Evolutionary conservation across 2,329 filamentous ascomycete genomes (phyloP).

Genomic region (Ceratocystis ficicola): DNA sequence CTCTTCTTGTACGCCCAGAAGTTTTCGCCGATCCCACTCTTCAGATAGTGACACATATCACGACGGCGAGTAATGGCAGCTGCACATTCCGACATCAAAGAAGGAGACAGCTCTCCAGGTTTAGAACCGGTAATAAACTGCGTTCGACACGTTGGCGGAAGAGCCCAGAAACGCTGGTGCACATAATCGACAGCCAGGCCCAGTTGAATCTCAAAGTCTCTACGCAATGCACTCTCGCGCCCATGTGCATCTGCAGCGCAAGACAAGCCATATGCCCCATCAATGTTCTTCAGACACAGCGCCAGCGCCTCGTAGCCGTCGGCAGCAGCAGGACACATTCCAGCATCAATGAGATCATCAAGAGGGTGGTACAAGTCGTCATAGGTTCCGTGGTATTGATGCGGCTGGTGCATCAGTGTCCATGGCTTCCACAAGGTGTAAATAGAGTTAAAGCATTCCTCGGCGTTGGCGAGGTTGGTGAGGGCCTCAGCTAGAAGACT

Average conservation of each 20-base stretch:
- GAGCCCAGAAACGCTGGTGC: conserved; percentile 1
- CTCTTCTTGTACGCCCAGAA: conserved; percentile 14
- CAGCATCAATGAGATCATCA: background rate
- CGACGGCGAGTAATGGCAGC: background rate
- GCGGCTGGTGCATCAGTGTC: background rate
- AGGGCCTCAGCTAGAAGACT: background rate
- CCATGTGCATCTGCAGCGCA: background rate
- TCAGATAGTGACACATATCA: background rate
- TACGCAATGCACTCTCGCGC: background rate
- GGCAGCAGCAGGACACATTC: background rate
- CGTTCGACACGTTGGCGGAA: conserved; percentile 1
- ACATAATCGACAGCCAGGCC: background rate
- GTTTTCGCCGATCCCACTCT: background rate
- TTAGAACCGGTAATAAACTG: background rate
- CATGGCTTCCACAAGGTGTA: background rate
- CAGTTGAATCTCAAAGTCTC: background rate
- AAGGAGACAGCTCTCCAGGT: background rate
- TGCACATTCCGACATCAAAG: background rate
- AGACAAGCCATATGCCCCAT: background rate
- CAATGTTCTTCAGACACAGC: background rate
- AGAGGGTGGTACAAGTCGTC: conserved; percentile 15
- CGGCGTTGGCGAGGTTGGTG: background rate
- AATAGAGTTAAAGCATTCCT: background rate
- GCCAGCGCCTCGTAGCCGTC: background rate
- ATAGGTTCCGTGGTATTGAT: background rate